Base-by-base conservation (phyloP, 2,329 filamentous ascomycete genomes). In the Nemania diffusa region DNA sequence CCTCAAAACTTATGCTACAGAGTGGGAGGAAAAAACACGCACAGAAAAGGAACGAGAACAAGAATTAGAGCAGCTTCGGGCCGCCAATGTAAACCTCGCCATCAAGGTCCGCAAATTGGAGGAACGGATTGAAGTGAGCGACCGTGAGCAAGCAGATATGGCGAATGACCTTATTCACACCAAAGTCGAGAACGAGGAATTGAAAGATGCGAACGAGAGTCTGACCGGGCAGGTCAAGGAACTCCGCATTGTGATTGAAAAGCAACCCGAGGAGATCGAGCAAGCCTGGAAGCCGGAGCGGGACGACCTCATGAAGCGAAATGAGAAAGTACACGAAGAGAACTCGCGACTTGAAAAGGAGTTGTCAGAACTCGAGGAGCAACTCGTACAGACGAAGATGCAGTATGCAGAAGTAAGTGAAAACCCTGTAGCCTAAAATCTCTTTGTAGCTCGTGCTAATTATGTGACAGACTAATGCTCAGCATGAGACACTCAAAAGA, bases 1-100 rank as follows among this genome's bases (percentile, higher is more conserved):
- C 75, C 87, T 99, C 24, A 91, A 92, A 74, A 82, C 85, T 3
- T 99, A 98, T 78, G 91, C 91, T 0, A 78, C 85, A 0, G 96
- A 99, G 77, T 99, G 94, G 94, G 93, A 97, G 77, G 95, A 97
- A 75, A 94, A 94, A 81, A 91, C 91, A 7, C 90, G 89, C n/a
- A 77, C 85, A 0, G 93, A 97, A 74, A 92, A 91, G 77, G 93
- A 94, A 67, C 89, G 92, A 2, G 93, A 97, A 77, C 84, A 86
- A 15, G 95, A 98, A 78, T 81, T 98, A 4, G 92, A 95, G 71
- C 83, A 86, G 9, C 84, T 98, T 68, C 90, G 89, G 72, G 82
- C 85, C 24, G 84, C 86, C 24, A 94, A 93, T 70, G 79, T 86
- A 11, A 87, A 86, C 50, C 87, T 96, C 32, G 86, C 90, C n/a